Base-by-base conservation (phyloP, 2,329 filamentous ascomycete species). In the Fusarium decemcellulare region DNA sequence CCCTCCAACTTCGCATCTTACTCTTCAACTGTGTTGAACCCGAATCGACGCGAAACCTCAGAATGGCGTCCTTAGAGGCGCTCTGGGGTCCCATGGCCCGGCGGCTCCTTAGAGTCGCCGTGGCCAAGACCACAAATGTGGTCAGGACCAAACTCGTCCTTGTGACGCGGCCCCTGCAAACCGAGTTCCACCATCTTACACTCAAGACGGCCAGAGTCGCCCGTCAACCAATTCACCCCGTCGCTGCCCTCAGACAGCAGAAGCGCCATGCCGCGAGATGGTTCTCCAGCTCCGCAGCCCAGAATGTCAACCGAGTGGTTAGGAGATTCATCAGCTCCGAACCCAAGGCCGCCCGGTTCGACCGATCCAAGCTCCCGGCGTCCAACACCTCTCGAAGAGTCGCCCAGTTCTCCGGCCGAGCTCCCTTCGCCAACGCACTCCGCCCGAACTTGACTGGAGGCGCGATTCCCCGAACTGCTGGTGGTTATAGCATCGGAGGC, bases 381-480 rank as follows among this genome's bases (percentile, higher is more conserved):
- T 87, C 86, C 16, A 82, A 80, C 64, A 86, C 83, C 14, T 83
- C 85, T 15, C 84, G 83, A 44, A 83, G 83, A 44, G 81, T 89
- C 59, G 86, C 84, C 34, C 88, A 90, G 65, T 87, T 92, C 62
- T 90, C 93, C 15, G 90, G 90, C 30, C 90, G 93, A 53, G 91
- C 94, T 32, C 95, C 95, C 0, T 98, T 98, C 79, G 92, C 94
- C 5, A 94, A 91, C 53, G 92, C 95, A 2, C 88, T 99, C 37
- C 92, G 96, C 37, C 96, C 96, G 3, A 98, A 97, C 77, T 83
- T 98, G 69, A 98, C 95, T 0, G 95, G 94, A 50, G 95, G 95
- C 43, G 91, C 93, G 27, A 83, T 98, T 46, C 91, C 93, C 36
- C 90, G 95, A 60, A 93, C 93, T 40, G 93, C 95, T 8, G 94